Base-by-base conservation (phyloP, 257 asterid species). In the Phtheirospermum japonicum region DNA sequence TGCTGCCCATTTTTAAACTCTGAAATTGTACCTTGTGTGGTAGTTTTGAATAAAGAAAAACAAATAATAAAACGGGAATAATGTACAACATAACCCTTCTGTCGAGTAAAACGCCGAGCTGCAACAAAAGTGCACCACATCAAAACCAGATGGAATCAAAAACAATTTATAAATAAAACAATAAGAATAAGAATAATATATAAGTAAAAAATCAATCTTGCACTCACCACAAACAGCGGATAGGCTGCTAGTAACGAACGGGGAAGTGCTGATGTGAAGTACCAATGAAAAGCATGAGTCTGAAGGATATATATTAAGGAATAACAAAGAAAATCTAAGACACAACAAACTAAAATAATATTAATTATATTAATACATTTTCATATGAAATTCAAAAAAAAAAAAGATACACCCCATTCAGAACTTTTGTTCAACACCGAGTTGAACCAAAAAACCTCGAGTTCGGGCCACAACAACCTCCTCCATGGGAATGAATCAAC, bases 401-500 rank as follows among this genome's bases (percentile, higher is more conserved):
- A 43, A 34, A 37, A 19, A 17, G 99, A 93, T 93, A 93, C 99
- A 71, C 99, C 99, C 97, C 99, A 93, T 71, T 93, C 97, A 37
- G 97, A 89, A 82, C 99, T 89, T 61, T 90, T 83, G 71, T 93
- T 93, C 77, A 93, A 79, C 56, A 93, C 90, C 0, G 99, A 89
- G 79, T 93, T 93, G 83, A 93, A 93, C 99, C 99, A 93, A 70
- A 89, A 87, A 70, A 93, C 97, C 78, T 89, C 94, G 33, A 89
- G 61, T 66, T 89, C 99, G 68, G 99, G 96, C 99, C 96, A 93
- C 67, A 83, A 71, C 74, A 70, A 60, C 78, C 61, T 87, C 79
- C 83, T 85, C 99, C 99, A 89, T 70, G 85, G 68, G 73, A 87
- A 69, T 63, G 96, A 85, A 76, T 93, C 99, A 13, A 89, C 77